Percentiles rank a stretch among this genome's conserved stretches.
These are phyloP conservation scores for Septoria linicola DNA, from an alignment of 2,329 filamentous ascomycete species.

Conservation along the genomic window DNA sequence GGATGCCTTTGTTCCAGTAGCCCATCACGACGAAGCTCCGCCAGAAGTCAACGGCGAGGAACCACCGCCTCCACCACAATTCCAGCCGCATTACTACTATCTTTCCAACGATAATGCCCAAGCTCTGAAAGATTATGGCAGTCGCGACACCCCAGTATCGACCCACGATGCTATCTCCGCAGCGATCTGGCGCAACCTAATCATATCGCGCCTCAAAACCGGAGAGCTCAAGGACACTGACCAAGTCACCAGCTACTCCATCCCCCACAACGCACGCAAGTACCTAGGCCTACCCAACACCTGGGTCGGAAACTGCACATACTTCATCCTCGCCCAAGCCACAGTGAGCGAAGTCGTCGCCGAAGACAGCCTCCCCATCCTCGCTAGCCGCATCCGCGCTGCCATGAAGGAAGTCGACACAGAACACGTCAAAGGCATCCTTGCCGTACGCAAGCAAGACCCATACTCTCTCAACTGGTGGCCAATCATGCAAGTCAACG, in stretches of 20 bases:
- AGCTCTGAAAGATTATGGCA: conserved; percentile 20
- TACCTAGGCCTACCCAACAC: conserved; percentile 20
- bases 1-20: conserved; percentile 16
- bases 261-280: conserved; percentile 25
- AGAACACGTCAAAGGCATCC: conserved; percentile 20
- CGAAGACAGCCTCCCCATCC: conserved; percentile 19
- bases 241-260: conserved; percentile 21
- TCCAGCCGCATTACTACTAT: conserved; percentile 21
- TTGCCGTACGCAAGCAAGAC: conserved; percentile 16
- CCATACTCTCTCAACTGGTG: conserved; percentile 24
- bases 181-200: conserved; percentile 24
- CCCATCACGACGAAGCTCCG: conserved; percentile 20
- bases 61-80: conserved; percentile 14
- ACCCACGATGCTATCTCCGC: conserved; percentile 28
- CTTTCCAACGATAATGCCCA: conserved; percentile 17
- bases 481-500: conserved; percentile 17
- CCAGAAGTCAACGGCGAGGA: conserved; percentile 20
- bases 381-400: conserved; percentile 22
- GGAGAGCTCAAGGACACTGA: conserved; percentile 20
- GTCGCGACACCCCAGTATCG: conserved; percentile 17
- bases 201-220: conserved; percentile 17
- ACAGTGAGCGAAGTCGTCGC: conserved; percentile 17
- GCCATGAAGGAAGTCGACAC: conserved; percentile 18
- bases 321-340: conserved; percentile 23
- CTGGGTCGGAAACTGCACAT: conserved; percentile 27